Evolutionary conservation across 768 basidiomycete genomes (phyloP).

Genomic region (Kwoniella botswanensis): DNA sequence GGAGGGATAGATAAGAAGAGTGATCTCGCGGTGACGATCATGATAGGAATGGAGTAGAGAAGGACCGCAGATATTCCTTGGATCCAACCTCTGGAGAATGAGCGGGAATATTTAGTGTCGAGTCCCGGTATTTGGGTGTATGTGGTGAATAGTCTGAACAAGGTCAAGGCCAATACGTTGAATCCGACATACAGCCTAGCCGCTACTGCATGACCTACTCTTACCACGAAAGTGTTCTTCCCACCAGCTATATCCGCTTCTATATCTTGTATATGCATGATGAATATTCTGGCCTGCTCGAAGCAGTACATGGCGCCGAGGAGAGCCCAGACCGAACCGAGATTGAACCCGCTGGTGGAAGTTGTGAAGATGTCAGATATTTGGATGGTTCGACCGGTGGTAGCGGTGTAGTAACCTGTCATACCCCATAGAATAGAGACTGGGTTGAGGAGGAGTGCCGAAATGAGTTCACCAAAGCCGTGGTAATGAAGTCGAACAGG

Average conservation of each 20-base stretch:
- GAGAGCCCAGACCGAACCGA: constrained; percentile 29
- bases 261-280: constrained; percentile 46
- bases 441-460: constrained; percentile 33
- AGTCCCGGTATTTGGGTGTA: background rate
- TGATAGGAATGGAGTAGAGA: constrained; percentile 29
- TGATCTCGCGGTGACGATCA: constrained; percentile 25
- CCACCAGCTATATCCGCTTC: constrained; percentile 35
- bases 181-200: constrained; percentile 29
- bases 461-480: constrained; percentile 36
- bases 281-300: constrained; percentile 43
- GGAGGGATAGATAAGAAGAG: constrained; percentile 28
- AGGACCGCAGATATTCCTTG: constrained; percentile 18
- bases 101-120: background rate
- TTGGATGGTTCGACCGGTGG: constrained; percentile 12
- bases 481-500: constrained; percentile 39
- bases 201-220: constrained; percentile 26
- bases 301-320: constrained; percentile 33
- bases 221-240: constrained; percentile 32
- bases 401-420: constrained; percentile 39
- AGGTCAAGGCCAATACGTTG: constrained; percentile 14
- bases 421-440: constrained; percentile 37
- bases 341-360: constrained; percentile 18
- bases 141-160: constrained; percentile 18
- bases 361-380: constrained; percentile 14
- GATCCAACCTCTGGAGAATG: constrained; percentile 21